A percentile compares a stretch with the other conserved stretches of the same genome.
Evolutionary conservation across 495 filamentous ascomycete species (phyloP).

Genomic region (Annulohypoxylon stygium): DNA sequence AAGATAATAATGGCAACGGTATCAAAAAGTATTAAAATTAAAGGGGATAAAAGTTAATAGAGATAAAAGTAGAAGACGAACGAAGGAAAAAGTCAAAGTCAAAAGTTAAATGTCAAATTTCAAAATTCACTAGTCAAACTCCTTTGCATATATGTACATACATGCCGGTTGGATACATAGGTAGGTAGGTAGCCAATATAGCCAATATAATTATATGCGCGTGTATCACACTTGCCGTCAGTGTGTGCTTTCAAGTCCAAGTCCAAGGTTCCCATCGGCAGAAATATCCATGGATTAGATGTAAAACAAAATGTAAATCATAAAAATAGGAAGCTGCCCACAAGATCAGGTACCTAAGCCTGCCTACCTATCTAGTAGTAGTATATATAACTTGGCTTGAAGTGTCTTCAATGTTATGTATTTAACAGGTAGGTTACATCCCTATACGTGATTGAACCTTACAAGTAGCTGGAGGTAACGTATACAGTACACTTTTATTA

Average conservation of each 20-base stretch:
- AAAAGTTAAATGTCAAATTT: constrained; percentile 22
- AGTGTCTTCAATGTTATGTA: background rate
- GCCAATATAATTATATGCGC: constrained; percentile 37
- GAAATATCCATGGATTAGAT: background rate
- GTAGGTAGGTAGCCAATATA: constrained; percentile 3
- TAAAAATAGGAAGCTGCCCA: background rate
- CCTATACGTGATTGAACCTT: background rate
- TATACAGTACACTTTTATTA: too few relatives aligned
- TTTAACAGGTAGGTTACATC: background rate
- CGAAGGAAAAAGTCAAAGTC: background rate
- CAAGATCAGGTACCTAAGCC: background rate
- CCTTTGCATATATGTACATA: constrained; percentile 40
- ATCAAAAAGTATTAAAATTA: too few relatives aligned
- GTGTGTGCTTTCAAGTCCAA: background rate
- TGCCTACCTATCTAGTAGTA: background rate
- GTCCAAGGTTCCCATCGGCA: background rate
- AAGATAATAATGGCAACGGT: background rate
- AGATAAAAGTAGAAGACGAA: background rate
- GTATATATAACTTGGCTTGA: too few relatives aligned
- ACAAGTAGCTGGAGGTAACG: too few relatives aligned
- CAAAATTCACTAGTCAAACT: background rate
- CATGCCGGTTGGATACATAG: constrained; percentile 23
- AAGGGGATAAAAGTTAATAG: background rate
- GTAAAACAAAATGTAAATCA: background rate
- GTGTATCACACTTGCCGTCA: constrained; percentile 30